Conservation (phyloP, 2,329 filamentous ascomycete species). For the Myriosclerotinia duriaeana region DNA sequence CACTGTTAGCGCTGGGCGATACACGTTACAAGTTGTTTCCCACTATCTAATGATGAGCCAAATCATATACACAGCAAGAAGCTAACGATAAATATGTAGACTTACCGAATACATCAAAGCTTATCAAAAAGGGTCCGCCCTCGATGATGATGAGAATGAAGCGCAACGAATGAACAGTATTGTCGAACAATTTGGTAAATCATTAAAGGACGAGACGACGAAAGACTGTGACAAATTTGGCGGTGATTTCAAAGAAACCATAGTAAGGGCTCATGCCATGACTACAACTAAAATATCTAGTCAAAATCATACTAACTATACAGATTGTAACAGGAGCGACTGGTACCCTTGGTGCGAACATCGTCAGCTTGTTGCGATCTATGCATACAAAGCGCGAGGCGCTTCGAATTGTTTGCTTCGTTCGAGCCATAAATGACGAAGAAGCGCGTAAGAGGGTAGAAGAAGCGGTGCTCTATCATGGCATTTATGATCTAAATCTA, state of each 20-base stretch:
- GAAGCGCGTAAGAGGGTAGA: constrained; percentile 48
- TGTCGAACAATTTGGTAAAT: background rate
- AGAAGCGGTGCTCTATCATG: constrained; percentile 45
- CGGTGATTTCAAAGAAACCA: background rate
- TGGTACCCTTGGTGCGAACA: constrained; percentile 52
- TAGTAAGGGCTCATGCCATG: constrained; percentile 1
- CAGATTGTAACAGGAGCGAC: constrained; percentile 51
- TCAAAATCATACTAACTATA: constrained; percentile 13
- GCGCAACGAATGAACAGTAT: background rate
- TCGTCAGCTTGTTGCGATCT: constrained; percentile 45
- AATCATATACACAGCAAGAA: background rate
- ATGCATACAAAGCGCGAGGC: constrained; percentile 43
- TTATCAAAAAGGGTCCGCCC: background rate
- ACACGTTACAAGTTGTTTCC: background rate
- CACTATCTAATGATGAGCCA: background rate
- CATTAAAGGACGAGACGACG: constrained; percentile 4
- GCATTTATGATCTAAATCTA: background rate
- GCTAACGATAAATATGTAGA: background rate
- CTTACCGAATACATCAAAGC: constrained; percentile 18
- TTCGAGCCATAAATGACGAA: constrained; percentile 48
- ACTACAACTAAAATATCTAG: background rate
- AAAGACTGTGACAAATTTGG: background rate
- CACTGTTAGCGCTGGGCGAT: background rate
- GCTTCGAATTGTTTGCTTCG: constrained; percentile 48
- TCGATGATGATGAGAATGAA: constrained; percentile 10